Conservation (phyloP, 176 grass and related monocot species). For the Aegilops sharonensis region DNA sequence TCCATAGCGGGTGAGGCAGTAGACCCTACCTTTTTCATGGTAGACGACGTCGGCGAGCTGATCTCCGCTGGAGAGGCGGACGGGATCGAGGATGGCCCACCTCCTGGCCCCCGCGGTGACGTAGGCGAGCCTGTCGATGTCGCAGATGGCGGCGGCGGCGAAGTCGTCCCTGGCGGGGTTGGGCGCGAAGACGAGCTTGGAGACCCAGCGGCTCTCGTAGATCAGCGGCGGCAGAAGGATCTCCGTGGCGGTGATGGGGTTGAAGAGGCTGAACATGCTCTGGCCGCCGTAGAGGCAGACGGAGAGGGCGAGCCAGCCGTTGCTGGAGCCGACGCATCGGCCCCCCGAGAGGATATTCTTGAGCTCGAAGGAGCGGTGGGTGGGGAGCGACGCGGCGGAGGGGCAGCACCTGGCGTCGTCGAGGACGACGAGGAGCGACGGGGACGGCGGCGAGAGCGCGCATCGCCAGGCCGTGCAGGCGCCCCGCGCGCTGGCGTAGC, state of each 20-base stretch:
- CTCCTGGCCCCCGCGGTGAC: slow-evolving; percentile 56
- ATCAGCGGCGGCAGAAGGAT: slow-evolving; percentile 52
- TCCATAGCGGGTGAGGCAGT: slow-evolving; percentile 55
- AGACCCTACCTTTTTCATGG: slow-evolving; percentile 55
- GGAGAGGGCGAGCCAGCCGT: slow-evolving; percentile 59
- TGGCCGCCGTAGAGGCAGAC: slow-evolving; percentile 37
- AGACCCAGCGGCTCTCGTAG: slow-evolving; percentile 60
- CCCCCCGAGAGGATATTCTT: slow-evolving; percentile 40
- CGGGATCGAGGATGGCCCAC: slow-evolving; percentile 48
- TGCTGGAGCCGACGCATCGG: slow-evolving; percentile 55
- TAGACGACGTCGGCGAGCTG: slow-evolving; percentile 59
- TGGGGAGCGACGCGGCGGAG: slow-evolving; percentile 40
- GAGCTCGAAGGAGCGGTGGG: slow-evolving; percentile 44
- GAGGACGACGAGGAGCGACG: slow-evolving; percentile 43
- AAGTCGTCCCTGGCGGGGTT: slow-evolving; percentile 48
- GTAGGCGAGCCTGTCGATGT: slow-evolving; percentile 54
- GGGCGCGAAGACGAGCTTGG: slow-evolving; percentile 59
- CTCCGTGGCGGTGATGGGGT: slow-evolving; percentile 47
- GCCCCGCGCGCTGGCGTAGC: slow-evolving; percentile 48
- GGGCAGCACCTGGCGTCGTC: slow-evolving; percentile 47
- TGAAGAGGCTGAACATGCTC: slow-evolving; percentile 48
- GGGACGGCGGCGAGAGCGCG: slow-evolving; percentile 39
- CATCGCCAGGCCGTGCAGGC: slow-evolving; percentile 51
- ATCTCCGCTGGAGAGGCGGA: slow-evolving; percentile 32
- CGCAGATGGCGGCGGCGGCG: slow-evolving; percentile 56